Evolutionary conservation across 352 stramenopile genomes (phyloP), one percentile per base, ranked within the genome.

Genomic region (Pythium aphanidermatum): DNA sequence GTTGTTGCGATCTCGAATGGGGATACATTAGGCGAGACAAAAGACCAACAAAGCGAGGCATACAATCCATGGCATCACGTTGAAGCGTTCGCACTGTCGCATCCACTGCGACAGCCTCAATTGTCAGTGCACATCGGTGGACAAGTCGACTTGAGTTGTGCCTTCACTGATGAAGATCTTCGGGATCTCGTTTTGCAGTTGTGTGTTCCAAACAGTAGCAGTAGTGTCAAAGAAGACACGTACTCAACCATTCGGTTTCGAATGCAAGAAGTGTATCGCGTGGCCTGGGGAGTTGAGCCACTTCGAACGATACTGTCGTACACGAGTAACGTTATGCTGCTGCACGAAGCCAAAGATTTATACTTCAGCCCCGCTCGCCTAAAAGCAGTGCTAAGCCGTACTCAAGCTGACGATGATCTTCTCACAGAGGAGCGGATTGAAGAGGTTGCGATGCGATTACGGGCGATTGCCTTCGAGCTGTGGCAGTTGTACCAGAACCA

Each of bases 401-500:
- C 19, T 30, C 10, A 11, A 32, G 21, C 5, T 5, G 19, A 31
- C 25, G 23, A 12, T 9, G 26, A 32, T 6, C 11, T 31, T n/a
- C 19, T 29, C 47, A 12, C 51, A 16, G 53, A 75, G 19, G n/a
- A 35, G 5, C 25, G 47, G 9, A 53, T 86, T 8, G 38, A 27
- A 20, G 21, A 38, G 5, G 46, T 76, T 14, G 67, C 65, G 2
- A 32, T 19, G 7, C 16, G 65, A 11, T 36, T 91, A 14, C 51
- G 67, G 21, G 58, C 45, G 0, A 43, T 74, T 1, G 62, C 76
- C 19, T 84, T 84, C 30, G 74, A 87, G 39, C 35, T 85, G 2
- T 92, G 79, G 79, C 64, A 89, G 17, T 38, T 80, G 8, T 92
- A 92, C 24, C 76, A 89, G 48, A 89, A 92, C 36, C 79, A 89